Evolutionary conservation across 2,329 filamentous ascomycete genomes (phyloP).

Genomic region (Botrytis porri): DNA sequence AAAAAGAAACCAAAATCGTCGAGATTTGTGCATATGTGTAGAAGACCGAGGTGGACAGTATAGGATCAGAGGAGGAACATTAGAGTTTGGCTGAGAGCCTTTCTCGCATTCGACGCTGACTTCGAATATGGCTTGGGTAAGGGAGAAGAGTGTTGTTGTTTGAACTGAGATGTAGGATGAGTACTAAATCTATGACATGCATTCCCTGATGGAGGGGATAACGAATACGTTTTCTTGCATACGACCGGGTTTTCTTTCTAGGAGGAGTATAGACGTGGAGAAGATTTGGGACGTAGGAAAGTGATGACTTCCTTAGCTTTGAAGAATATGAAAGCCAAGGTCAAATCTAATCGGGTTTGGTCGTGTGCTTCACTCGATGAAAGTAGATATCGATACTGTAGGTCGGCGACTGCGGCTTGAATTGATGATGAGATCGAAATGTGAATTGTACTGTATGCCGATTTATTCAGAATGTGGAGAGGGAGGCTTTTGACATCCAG

Average conservation of each 20-base stretch:
- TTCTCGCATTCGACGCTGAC: slow-evolving; percentile 9
- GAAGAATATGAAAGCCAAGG: neutral
- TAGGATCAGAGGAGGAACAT: slow-evolving; percentile 12
- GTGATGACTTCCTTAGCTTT: neutral
- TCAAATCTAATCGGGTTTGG: slow-evolving; percentile 12
- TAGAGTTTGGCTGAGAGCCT: neutral
- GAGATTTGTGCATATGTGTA: neutral
- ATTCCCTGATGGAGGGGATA: slow-evolving; percentile 17
- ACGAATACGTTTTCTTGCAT: slow-evolving; percentile 16
- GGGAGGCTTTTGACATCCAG: slow-evolving; percentile 9
- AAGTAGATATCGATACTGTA: slow-evolving; percentile 8
- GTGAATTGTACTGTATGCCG: slow-evolving; percentile 15
- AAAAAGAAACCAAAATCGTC: slow-evolving; percentile 1
- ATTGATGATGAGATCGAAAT: slow-evolving; percentile 14
- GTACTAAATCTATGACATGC: slow-evolving; percentile 20
- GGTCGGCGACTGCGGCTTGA: slow-evolving; percentile 18
- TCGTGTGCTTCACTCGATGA: slow-evolving; percentile 17
- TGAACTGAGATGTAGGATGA: slow-evolving; percentile 11
- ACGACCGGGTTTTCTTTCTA: neutral
- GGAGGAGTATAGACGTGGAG: slow-evolving; percentile 9
- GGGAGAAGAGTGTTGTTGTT: slow-evolving; percentile 12
- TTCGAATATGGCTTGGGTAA: neutral
- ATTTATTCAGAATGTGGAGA: slow-evolving; percentile 17
- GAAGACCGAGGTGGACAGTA: neutral
- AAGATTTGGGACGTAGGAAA: neutral